Conservation (phyloP, 768 basidiomycete species). For the Boletus vinaceobasis region DNA sequence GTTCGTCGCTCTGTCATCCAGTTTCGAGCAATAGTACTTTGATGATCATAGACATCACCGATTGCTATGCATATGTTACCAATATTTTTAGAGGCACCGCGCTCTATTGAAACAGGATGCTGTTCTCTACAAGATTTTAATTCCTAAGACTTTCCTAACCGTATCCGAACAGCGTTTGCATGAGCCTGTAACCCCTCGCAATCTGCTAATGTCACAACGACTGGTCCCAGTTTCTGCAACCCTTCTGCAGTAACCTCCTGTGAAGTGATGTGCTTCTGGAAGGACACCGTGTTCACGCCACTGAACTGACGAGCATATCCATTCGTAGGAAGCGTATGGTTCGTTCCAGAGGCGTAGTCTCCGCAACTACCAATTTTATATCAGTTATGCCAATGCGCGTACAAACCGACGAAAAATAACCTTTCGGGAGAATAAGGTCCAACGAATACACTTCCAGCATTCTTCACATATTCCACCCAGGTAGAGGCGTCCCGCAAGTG, state of each 20-base stretch:
- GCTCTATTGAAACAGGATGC: not conserved
- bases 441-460: constrained; percentile 96
- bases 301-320: constrained; percentile 98
- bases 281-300: constrained; percentile 93
- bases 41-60: constrained; percentile 18
- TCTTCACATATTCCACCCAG: constrained; percentile 66
- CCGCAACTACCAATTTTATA: constrained; percentile 64
- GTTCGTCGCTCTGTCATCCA: constrained; percentile 11
- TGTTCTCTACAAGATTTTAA: not conserved
- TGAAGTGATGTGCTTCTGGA: constrained; percentile 99
- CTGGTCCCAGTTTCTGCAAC: constrained; percentile 74
- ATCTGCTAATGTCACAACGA: constrained; percentile 86
- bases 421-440: constrained; percentile 95
- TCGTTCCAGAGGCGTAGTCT: constrained; percentile 98
- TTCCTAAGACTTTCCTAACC: constrained; percentile 39
- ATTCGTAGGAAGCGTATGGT: constrained; percentile 95
- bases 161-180: constrained; percentile 91
- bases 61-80: constrained; percentile 11
- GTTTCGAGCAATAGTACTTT: constrained; percentile 15
- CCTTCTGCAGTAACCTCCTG: constrained; percentile 86
- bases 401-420: constrained; percentile 38
- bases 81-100: constrained; percentile 9
- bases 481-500: constrained; percentile 74
- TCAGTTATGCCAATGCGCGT: constrained; percentile 4
- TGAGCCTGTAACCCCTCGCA: constrained; percentile 95